These are phyloP conservation scores for Acacia acuminata DNA, from an alignment of 306 rosid species.

Conservation along the genomic window DNA sequence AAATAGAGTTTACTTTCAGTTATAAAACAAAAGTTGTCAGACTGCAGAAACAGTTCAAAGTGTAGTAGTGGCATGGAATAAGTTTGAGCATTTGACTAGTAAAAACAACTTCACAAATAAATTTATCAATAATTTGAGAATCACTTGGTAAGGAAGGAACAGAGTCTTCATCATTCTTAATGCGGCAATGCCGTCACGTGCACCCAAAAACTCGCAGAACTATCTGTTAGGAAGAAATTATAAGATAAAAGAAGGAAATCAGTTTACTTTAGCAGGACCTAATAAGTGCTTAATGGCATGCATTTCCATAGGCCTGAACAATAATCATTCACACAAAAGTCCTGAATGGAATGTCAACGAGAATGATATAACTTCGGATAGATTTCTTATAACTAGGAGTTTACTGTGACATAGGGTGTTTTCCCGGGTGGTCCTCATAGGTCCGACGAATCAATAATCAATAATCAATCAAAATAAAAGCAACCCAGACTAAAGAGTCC, in stretches of 20 bases:
- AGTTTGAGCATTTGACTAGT: not conserved
- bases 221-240: slow-evolving; percentile 4
- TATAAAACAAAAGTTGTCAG: not conserved
- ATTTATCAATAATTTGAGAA: not conserved
- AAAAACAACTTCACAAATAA: not conserved
- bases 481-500: not conserved
- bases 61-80: not conserved
- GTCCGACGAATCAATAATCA: not conserved
- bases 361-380: not conserved
- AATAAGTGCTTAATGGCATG: not conserved
- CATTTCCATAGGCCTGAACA: not conserved
- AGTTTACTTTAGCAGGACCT: not conserved
- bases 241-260: not conserved
- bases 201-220: not conserved
- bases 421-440: not conserved
- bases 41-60: not conserved
- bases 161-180: slow-evolving; percentile 40
- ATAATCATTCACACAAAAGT: not conserved
- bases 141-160: slow-evolving; percentile 49
- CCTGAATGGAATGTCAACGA: not conserved
- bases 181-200: not conserved
- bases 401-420: not conserved
- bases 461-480: not conserved
- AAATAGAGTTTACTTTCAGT: not conserved
- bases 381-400: not conserved